These are phyloP conservation scores for Anisogramma anomala DNA, from an alignment of 2,329 filamentous ascomycete genomes.

Conservation along the genomic window DNA sequence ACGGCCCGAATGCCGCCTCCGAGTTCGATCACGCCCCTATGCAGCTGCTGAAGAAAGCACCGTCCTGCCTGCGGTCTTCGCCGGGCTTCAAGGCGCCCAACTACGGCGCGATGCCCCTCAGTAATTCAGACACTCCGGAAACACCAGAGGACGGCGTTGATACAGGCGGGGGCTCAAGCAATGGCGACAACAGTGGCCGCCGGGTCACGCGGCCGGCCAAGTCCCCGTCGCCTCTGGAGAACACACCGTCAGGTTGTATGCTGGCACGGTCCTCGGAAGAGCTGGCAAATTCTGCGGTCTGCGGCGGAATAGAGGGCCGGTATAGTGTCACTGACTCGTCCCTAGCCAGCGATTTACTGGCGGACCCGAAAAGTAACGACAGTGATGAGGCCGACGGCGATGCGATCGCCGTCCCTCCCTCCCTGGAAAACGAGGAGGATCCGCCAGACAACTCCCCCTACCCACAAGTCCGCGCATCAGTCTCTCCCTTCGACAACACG, in stretches of 20 bases:
- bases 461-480: slow-evolving; percentile 68
- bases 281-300: slow-evolving; percentile 38
- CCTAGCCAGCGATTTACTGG: slow-evolving; percentile 33
- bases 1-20: slow-evolving; percentile 5
- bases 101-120: slow-evolving; percentile 23
- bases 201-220: slow-evolving; percentile 1
- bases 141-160: slow-evolving; percentile 8
- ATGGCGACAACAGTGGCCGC: neutral
- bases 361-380: slow-evolving; percentile 29
- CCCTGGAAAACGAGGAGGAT: slow-evolving; percentile 35
- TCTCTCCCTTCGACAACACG: slow-evolving; percentile 63
- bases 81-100: slow-evolving; percentile 22
- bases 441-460: slow-evolving; percentile 63
- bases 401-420: slow-evolving; percentile 22
- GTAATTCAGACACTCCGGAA: slow-evolving; percentile 1
- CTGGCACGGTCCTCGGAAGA: slow-evolving; percentile 31
- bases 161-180: slow-evolving; percentile 11
- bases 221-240: slow-evolving; percentile 10
- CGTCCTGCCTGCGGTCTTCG: slow-evolving; percentile 22
- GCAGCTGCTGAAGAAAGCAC: slow-evolving; percentile 17
- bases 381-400: slow-evolving; percentile 23
- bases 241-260: neutral
- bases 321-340: slow-evolving; percentile 39
- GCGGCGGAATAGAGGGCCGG: slow-evolving; percentile 41
- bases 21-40: slow-evolving; percentile 10